Conservation (phyloP, 1,284 basidiomycete species). For the Irpex sp. region DNA sequence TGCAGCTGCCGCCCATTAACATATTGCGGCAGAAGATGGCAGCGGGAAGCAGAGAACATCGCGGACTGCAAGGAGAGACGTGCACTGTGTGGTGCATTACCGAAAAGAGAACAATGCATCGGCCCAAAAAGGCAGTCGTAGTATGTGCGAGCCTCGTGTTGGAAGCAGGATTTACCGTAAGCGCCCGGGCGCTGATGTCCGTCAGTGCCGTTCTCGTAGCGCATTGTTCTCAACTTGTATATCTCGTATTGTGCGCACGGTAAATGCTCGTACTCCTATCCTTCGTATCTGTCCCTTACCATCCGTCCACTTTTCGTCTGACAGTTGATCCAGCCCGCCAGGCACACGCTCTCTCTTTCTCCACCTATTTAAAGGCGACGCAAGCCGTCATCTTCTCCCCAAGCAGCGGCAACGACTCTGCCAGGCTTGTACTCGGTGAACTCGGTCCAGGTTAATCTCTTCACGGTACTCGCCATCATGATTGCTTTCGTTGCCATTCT, state of each 20-base stretch:
- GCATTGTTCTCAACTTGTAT: conserved; percentile 3
- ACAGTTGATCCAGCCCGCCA: conserved; percentile 5
- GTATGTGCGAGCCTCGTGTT: conserved; percentile 21
- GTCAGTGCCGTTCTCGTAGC: not conserved
- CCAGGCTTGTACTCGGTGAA: conserved; percentile 8
- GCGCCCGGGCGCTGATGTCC: conserved; percentile 6
- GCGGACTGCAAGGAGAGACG: not conserved
- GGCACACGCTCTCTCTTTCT: conserved; percentile 3
- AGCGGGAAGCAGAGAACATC: not conserved
- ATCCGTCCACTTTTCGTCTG: conserved; percentile 1
- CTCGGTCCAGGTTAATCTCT: conserved; percentile 7
- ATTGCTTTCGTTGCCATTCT: conserved; percentile 33
- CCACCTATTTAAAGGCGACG: conserved; percentile 5
- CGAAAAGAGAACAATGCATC: conserved; percentile 24
- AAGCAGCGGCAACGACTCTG: conserved; percentile 20
- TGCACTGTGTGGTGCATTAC: not conserved
- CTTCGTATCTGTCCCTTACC: conserved; percentile 1
- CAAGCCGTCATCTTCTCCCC: not conserved
- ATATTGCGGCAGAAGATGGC: not conserved
- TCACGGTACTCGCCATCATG: conserved; percentile 28
- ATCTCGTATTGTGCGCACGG: not conserved
- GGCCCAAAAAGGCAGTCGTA: conserved; percentile 24
- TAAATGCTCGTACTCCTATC: not conserved
- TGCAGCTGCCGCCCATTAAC: not conserved
- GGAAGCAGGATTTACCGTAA: not conserved